Evolutionary conservation across 2,329 filamentous ascomycete species (phyloP), one percentile per base, ranked within the genome.

Genomic region (Alternaria incomplexa): DNA sequence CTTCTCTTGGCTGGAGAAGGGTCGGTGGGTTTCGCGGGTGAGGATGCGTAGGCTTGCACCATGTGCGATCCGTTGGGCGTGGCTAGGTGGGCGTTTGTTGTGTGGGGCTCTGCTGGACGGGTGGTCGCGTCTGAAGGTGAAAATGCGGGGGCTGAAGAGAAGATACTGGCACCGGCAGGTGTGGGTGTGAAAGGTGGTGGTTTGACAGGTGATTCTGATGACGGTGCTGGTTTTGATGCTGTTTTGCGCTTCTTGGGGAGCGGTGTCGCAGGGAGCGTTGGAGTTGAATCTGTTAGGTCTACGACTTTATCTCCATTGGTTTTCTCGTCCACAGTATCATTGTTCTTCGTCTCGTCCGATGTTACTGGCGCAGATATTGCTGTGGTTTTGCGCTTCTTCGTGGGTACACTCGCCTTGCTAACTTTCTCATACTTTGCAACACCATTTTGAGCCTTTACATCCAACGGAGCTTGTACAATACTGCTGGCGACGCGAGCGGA

Each of bases 71-170:
- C 89, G 73, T 89, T 86, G 2, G 91, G 90, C 0, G 91, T 92
- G n/a, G 92, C 80, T 10, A 94, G 83, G 1, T 88, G 85, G 1
- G 90, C 91, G 75, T 93, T 93, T 46, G 90, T 91, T 13, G 83
- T 81, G 67, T 86, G 86, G 0, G 90, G 88, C 66, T 89, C 84
- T 13, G 89, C 90, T 2, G 90, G 85, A 23, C 90, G 86, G 55
- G 83, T 3, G 90, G 85, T 22, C 89, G 85, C 54, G 83, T 79
- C 43, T 70, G 71, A 8, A 58, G 20, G 22, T 79, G 79, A 2
- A 56, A 63, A 3, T 69, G 59, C 17, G 30, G 23, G 11, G 74
- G 72, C 5, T 73, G 56, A 75, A 12, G 70, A 76, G 68, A 86
- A 83, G 57, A 85, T 73, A 7, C 79, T 80, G 30, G 85, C 80